Conservation (phyloP, 1,284 basidiomycete genomes). For the Coriolopsis trogii region DNA sequence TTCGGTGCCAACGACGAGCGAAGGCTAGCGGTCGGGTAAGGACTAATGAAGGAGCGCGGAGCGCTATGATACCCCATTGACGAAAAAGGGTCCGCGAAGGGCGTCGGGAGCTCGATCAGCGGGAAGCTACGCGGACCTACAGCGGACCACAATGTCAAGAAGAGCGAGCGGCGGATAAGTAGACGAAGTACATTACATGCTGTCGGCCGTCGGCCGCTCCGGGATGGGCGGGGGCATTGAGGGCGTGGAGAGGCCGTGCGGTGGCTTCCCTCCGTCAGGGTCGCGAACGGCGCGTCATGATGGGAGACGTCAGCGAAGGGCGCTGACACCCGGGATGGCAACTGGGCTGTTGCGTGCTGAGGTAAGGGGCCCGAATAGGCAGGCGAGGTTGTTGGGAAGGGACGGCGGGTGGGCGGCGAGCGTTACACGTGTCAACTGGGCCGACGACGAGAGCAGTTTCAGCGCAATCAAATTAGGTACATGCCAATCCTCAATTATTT, state of each 20-base stretch:
- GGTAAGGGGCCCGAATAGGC: conserved; percentile 19
- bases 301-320: conserved; percentile 16
- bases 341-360: conserved; percentile 15
- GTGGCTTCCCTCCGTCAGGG: conserved; percentile 24
- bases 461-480: conserved; percentile 34
- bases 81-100: conserved; percentile 10
- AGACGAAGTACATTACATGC: background rate
- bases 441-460: conserved; percentile 30
- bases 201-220: background rate
- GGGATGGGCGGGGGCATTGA: background rate
- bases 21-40: background rate
- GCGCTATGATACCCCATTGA: conserved; percentile 12
- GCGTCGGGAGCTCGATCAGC: conserved; percentile 7
- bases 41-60: conserved; percentile 3
- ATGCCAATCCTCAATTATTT: conserved; percentile 30
- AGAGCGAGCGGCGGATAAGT: background rate
- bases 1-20: background rate
- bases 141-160: conserved; percentile 11
- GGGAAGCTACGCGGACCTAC: conserved; percentile 19
- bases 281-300: conserved; percentile 15
- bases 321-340: conserved; percentile 18
- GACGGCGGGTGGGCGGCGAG: conserved; percentile 18
- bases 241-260: too few relatives aligned
- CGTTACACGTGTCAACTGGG: conserved; percentile 34
- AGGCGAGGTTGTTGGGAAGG: conserved; percentile 17